Evolutionary conservation across 805 yeast species (phyloP), one percentile per base, ranked within the genome.

Genomic region (Metschnikowia gelsemii): DNA sequence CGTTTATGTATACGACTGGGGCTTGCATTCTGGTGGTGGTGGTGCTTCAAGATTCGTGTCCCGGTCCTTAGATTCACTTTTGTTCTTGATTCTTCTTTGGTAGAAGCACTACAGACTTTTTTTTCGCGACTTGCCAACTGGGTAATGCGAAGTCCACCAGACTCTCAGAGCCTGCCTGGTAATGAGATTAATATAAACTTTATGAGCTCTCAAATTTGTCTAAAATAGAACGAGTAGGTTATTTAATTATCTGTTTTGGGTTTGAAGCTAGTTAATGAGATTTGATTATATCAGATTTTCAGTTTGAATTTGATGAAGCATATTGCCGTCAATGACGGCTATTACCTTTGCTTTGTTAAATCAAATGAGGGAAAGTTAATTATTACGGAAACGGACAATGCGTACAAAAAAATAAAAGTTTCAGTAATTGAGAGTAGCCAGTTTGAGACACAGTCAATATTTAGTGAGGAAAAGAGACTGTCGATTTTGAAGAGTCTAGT

Each of bases 311-410:
- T n/a, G n/a, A n/a, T n/a, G n/a, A n/a, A n/a, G n/a, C n/a, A n/a
- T n/a, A n/a, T n/a, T n/a, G n/a, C n/a, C n/a, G n/a, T n/a, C n/a
- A n/a, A n/a, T n/a, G n/a, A n/a, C n/a, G n/a, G n/a, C n/a, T n/a
- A n/a, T n/a, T n/a, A n/a, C n/a, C n/a, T n/a, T 89, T 24, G 83
- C 88, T 35, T 70, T 88, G 35, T 66, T 87, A 58, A 73, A 90
- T 49, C 82, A 91, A 0, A 75, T 81, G 38, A 73, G 95, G 59
- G 87, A 86, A 56, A 76, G 76, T 38, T 79, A 80, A 46, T 73
- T 69, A 55, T 68, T 81, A 43, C 64, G 78, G n/a, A 56, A 58
- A n/a, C n/a, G n/a, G n/a, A n/a, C n/a, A n/a, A n/a, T n/a, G n/a
- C n/a, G n/a, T n/a, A n/a, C n/a, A n/a, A n/a, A n/a, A n/a, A n/a